These are phyloP conservation scores for Penicillium janthinellum DNA, from an alignment of 2,329 filamentous ascomycete species.

Conservation along the genomic window DNA sequence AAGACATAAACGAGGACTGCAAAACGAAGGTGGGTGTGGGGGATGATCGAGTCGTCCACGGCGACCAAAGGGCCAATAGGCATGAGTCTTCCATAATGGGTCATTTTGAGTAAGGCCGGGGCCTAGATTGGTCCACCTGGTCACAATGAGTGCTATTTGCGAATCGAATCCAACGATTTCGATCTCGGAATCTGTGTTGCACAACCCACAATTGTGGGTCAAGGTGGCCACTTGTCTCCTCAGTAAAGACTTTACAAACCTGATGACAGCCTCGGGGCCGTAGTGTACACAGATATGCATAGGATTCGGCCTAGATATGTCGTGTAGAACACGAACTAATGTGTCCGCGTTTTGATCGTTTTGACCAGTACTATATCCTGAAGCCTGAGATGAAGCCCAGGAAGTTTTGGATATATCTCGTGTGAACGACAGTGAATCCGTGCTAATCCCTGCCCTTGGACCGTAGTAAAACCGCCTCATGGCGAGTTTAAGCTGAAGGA, in stretches of 20 bases:
- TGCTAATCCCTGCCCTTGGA: slow-evolving; percentile 5
- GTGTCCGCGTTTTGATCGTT: neutral
- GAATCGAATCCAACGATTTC: slow-evolving; percentile 3
- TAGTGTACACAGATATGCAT: neutral
- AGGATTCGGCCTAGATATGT: neutral
- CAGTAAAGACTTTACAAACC: neutral
- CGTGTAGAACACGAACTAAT: neutral
- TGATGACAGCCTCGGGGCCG: neutral
- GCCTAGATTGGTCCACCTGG: slow-evolving; percentile 14
- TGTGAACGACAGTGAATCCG: slow-evolving; percentile 12
- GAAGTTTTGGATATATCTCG: slow-evolving; percentile 24
- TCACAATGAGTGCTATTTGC: slow-evolving; percentile 6
- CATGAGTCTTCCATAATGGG: slow-evolving; percentile 8
- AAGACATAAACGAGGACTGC: neutral
- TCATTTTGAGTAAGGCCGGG: slow-evolving; percentile 8
- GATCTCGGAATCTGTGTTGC: slow-evolving; percentile 7
- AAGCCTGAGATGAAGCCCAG: slow-evolving; percentile 13
- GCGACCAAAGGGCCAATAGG: neutral
- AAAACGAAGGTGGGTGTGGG: neutral
- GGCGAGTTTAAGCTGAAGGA: slow-evolving; percentile 14
- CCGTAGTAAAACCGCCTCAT: slow-evolving; percentile 11
- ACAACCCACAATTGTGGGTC: slow-evolving; percentile 2
- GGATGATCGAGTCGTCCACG: neutral
- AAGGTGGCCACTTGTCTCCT: neutral
- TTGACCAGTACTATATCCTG: slow-evolving; percentile 13